Conservation (phyloP, 164 flowering plant species). For the Vitis amurensis region DNA sequence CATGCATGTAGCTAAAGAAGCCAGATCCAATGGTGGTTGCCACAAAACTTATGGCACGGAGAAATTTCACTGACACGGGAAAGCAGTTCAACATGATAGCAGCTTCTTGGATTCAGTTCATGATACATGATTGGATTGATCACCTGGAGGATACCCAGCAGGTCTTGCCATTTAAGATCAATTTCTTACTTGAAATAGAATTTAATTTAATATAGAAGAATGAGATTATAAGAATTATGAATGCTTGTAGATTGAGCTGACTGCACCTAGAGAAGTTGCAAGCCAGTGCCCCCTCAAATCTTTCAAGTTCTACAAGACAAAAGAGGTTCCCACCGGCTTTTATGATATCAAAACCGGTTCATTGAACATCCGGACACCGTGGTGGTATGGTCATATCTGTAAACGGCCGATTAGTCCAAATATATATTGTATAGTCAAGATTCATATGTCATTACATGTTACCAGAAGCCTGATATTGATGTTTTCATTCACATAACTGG, state of each 20-base stretch:
- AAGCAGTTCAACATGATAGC: constrained; percentile 57
- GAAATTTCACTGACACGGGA: constrained; percentile 38
- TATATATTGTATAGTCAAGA: too few species aligned
- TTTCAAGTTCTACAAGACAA: constrained; percentile 39
- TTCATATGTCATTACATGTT: too few species aligned
- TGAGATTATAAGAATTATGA: too few species aligned
- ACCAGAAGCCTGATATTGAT: too few species aligned
- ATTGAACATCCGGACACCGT: constrained; percentile 32
- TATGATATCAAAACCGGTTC: constrained; percentile 13
- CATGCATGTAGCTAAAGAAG: constrained; percentile 5
- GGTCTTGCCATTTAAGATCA: constrained; percentile 7
- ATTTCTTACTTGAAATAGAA: too few species aligned
- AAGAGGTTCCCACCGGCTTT: constrained; percentile 20
- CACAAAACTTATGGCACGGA: constrained; percentile 46
- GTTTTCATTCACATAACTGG: not conserved
- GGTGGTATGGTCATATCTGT: constrained; percentile 25
- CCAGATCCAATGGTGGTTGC: constrained; percentile 55
- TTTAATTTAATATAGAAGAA: too few species aligned
- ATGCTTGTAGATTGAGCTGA: constrained; percentile 35
- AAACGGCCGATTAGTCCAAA: too few species aligned
- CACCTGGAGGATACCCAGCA: constrained; percentile 55
- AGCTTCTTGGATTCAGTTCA: constrained; percentile 57
- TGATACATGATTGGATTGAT: constrained; percentile 64
- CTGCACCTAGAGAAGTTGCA: constrained; percentile 34
- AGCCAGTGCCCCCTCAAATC: constrained; percentile 43